Conservation (phyloP, 495 filamentous ascomycete genomes). For the Cercophora newfieldiana region DNA sequence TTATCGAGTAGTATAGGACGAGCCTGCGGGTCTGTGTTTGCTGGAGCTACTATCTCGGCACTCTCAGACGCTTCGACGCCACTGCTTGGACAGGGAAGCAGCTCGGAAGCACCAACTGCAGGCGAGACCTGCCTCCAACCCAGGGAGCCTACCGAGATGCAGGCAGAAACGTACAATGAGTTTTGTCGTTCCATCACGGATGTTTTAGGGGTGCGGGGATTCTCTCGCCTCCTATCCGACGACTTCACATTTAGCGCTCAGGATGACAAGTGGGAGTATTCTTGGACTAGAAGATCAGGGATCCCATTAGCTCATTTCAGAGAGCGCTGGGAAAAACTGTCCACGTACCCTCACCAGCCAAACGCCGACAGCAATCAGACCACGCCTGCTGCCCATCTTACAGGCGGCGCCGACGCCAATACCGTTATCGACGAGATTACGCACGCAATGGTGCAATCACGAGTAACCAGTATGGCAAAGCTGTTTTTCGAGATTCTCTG, state of each 20-base stretch:
- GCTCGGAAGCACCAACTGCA: no score
- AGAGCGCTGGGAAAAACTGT: slow-evolving; percentile 2
- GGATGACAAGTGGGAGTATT: slow-evolving; percentile 12
- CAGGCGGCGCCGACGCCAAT: no score
- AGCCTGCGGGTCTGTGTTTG: no score
- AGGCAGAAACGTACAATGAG: slow-evolving; percentile 13
- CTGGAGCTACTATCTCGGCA: no score
- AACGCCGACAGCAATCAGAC: no score
- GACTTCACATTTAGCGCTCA: slow-evolving; percentile 3
- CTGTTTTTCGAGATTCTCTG: not conserved
- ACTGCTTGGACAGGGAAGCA: no score
- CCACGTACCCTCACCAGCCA: not conserved
- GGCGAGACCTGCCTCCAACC: not conserved
- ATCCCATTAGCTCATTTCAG: slow-evolving; percentile 4
- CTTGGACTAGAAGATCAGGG: slow-evolving; percentile 3
- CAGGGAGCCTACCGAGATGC: slow-evolving; percentile 1
- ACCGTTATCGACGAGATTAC: not conserved
- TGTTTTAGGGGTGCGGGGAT: no score
- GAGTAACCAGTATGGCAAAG: not conserved
- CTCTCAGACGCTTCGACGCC: no score
- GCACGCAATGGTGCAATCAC: not conserved
- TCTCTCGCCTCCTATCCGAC: not conserved
- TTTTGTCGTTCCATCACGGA: not conserved
- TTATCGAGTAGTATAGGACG: no score
- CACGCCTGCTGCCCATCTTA: no score